Conservation (phyloP, 768 basidiomycete species). For the Lactarius tabidus region DNA sequence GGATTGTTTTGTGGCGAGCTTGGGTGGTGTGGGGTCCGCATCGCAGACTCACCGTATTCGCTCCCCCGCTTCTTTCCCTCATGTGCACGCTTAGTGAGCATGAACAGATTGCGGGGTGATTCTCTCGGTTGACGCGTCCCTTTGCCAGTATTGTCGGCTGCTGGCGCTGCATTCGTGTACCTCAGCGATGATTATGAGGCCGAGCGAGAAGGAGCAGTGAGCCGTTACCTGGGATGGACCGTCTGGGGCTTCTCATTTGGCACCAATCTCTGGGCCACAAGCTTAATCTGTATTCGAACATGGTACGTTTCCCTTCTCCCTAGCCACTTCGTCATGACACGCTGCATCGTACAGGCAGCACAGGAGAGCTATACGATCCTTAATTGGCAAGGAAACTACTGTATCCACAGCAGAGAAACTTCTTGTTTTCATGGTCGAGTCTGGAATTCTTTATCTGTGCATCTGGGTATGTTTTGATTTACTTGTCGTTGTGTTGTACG, state of each 20-base stretch:
- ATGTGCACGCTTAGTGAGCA: constrained; percentile 7
- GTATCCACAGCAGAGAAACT: not conserved
- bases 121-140: not conserved
- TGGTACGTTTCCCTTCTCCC: constrained; percentile 7
- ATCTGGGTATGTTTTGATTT: constrained; percentile 3
- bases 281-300: constrained; percentile 11
- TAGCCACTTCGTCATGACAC: not conserved
- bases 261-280: constrained; percentile 19
- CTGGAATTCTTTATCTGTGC: constrained; percentile 7
- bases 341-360: constrained; percentile 1
- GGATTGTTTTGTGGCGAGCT: constrained; percentile 17
- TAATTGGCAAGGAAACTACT: not conserved
- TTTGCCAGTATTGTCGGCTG: not conserved
- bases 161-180: not conserved
- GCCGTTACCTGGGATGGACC: not conserved
- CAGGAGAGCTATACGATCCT: constrained; percentile 1
- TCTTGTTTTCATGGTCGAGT: constrained; percentile 12
- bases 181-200: not conserved
- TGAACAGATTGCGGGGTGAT: not conserved
- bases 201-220: not conserved
- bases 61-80: not conserved
- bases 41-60: not conserved
- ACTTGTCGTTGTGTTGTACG: not conserved
- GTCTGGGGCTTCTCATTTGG: not conserved
- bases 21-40: constrained; percentile 10